These are phyloP conservation scores for Panaeolus cyanescens DNA, from an alignment of 768 basidiomycete species.

Conservation along the genomic window DNA sequence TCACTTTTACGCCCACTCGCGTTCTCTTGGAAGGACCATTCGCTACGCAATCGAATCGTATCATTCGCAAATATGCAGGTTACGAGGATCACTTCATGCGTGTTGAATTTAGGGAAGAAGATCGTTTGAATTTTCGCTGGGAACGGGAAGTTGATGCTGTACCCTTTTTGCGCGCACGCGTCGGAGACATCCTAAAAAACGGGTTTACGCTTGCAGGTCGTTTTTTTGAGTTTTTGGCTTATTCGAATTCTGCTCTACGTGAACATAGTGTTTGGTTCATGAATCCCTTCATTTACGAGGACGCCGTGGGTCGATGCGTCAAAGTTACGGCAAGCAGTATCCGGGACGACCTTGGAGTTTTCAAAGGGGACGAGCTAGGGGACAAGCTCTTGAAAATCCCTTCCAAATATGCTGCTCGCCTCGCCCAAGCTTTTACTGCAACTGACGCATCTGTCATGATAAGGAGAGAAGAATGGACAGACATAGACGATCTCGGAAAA, in stretches of 20 bases:
- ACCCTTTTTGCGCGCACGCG: conserved; percentile 56
- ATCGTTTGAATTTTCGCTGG: conserved; percentile 74
- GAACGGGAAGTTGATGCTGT: conserved; percentile 62
- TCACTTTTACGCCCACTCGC: conserved; percentile 77
- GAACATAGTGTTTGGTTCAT: conserved; percentile 87
- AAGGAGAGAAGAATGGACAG: conserved; percentile 56
- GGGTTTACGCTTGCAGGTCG: conserved; percentile 76
- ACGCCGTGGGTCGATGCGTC: conserved; percentile 24
- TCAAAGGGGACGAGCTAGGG: conserved; percentile 47
- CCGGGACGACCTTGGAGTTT: conserved; percentile 67
- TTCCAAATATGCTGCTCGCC: conserved; percentile 81
- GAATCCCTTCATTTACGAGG: conserved; percentile 50
- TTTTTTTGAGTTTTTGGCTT: conserved; percentile 78
- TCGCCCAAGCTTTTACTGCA: conserved; percentile 83
- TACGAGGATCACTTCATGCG: conserved; percentile 74
- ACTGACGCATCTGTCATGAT: conserved; percentile 75
- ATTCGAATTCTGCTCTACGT: conserved; percentile 76
- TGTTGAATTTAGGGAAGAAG: conserved; percentile 86
- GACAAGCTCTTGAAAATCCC: conserved; percentile 51
- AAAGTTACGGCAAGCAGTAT: conserved; percentile 59
- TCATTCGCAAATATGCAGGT: conserved; percentile 67
- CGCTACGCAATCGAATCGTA: conserved; percentile 74
- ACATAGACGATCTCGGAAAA: conserved; percentile 55
- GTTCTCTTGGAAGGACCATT: conserved; percentile 78
- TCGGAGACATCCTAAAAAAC: conserved; percentile 55